Percentiles rank a stretch among this genome's conserved stretches.
Conservation (phyloP, 495 filamentous ascomycete genomes). For the Lichenothelia convexa region DNA sequence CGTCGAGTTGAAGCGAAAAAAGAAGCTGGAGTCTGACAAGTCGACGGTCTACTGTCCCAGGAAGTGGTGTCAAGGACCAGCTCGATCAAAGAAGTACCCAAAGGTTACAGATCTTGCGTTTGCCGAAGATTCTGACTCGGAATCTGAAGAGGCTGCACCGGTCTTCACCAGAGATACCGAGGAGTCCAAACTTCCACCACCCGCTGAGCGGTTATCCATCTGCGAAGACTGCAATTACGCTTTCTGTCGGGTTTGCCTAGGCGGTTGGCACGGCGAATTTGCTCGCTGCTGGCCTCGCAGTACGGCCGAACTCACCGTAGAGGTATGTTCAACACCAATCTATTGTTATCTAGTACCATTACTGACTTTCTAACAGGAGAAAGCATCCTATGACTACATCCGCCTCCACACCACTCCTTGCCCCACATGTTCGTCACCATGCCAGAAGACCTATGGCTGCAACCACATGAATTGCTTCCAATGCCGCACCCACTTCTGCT, state of each 20-base stretch:
- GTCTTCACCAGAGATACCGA: constrained; percentile 6
- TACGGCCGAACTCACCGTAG: constrained; percentile 48
- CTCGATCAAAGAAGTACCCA: constrained; percentile 58
- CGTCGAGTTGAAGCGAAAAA: constrained; percentile 76
- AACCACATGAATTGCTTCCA: constrained; percentile 95
- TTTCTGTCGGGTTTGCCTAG: constrained; percentile 59
- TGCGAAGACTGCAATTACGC: constrained; percentile 85
- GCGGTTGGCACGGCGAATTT: constrained; percentile 82
- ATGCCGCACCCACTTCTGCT: constrained; percentile 87
- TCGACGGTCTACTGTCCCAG: constrained; percentile 89
- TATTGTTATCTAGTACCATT: too few relatives aligned
- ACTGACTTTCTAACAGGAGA: too few relatives aligned
- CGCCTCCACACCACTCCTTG: constrained; percentile 64
- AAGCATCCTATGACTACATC: constrained; percentile 68
- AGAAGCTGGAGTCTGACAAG: constrained; percentile 74
- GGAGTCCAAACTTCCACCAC: constrained; percentile 24
- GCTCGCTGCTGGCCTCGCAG: constrained; percentile 38
- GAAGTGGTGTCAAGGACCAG: constrained; percentile 85
- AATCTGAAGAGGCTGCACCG: constrained; percentile 26
- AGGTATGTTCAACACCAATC: too few relatives aligned
- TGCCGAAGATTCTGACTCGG: constrained; percentile 25
- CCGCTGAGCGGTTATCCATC: constrained; percentile 50
- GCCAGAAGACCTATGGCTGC: constrained; percentile 83
- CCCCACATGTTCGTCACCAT: constrained; percentile 72
- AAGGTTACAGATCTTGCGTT: constrained; percentile 39